Evolutionary conservation across 2,329 filamentous ascomycete species (phyloP).

Genomic region (Stagonosporopsis vannaccii): DNA sequence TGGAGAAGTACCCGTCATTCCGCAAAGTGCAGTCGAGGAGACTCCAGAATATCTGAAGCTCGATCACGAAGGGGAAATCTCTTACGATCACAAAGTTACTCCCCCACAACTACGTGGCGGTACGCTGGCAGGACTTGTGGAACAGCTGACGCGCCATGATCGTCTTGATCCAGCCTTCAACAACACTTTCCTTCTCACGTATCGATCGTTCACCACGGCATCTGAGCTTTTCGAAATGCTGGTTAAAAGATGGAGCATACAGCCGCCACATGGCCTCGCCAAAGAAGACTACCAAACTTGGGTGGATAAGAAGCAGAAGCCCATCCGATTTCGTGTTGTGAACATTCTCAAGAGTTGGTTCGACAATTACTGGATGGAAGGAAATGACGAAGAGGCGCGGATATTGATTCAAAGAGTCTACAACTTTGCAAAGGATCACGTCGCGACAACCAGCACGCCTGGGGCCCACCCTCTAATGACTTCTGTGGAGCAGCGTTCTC

Average conservation of each 20-base stretch:
- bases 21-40: constrained; percentile 69
- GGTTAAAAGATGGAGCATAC: constrained; percentile 89
- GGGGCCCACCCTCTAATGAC: constrained; percentile 85
- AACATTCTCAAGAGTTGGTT: constrained; percentile 99
- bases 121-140: constrained; percentile 85
- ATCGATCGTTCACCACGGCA: constrained; percentile 91
- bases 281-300: constrained; percentile 82
- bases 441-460: constrained; percentile 92
- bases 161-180: constrained; percentile 95
- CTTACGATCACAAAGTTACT: constrained; percentile 83
- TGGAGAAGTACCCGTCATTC: constrained; percentile 59
- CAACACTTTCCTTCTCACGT: constrained; percentile 96
- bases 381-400: constrained; percentile 81
- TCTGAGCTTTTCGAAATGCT: constrained; percentile 91
- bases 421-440: constrained; percentile 87
- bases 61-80: constrained; percentile 87
- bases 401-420: constrained; percentile 88
- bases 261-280: constrained; percentile 83
- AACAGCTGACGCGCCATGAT: constrained; percentile 94
- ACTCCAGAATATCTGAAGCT: constrained; percentile 83
- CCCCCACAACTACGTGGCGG: constrained; percentile 84
- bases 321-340: constrained; percentile 93
- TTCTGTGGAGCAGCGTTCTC: constrained; percentile 85
- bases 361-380: constrained; percentile 99
- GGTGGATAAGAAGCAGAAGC: constrained; percentile 94